phyloP scores from a whole-genome alignment of 768 basidiomycete species.

The Strobilomyces confusus region DNA sequence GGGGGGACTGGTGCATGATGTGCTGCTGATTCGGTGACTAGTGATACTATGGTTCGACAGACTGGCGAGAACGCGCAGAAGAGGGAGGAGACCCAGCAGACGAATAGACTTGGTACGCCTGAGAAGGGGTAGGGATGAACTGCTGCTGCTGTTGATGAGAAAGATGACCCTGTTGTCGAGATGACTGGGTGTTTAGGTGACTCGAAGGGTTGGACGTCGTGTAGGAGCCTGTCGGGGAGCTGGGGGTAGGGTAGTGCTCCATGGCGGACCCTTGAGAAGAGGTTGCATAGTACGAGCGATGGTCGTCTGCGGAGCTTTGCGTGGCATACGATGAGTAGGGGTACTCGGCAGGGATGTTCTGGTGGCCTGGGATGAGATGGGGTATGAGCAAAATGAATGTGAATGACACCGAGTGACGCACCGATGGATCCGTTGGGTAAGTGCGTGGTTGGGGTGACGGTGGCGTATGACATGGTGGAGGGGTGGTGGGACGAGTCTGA shows the following conservation, averaged over 20 bases:
- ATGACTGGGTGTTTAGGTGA: conserved; percentile 13
- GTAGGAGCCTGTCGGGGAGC: conserved; percentile 21
- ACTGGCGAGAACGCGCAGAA: conserved; percentile 26
- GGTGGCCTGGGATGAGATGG: conserved; percentile 18
- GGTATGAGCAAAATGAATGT: conserved; percentile 7
- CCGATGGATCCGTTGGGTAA: conserved; percentile 24
- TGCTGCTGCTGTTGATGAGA: conserved; percentile 23
- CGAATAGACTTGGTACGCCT: conserved; percentile 36
- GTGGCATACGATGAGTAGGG: conserved; percentile 22
- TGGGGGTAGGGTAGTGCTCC: conserved; percentile 22
- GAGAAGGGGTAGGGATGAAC: conserved; percentile 50
- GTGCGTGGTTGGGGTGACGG: conserved; percentile 19
- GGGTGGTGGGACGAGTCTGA: conserved; percentile 25
- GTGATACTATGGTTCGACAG: conserved; percentile 38
- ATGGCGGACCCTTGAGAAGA: conserved; percentile 13
- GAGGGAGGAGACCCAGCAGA: conserved; percentile 25
- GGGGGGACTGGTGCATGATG: conserved; percentile 11
- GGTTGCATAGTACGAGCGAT: conserved; percentile 24
- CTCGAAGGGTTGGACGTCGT: conserved; percentile 15
- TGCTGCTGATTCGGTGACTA: conserved; percentile 39
- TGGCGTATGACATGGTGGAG: conserved; percentile 22
- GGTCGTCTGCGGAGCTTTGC: conserved; percentile 14
- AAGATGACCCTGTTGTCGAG: conserved; percentile 16
- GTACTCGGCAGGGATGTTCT: conserved; percentile 15
- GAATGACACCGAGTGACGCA: conserved; percentile 18